Percentiles rank a stretch among this genome's conserved stretches.
Conservation (phyloP, 108 stramenopile genomes). For the Conticribra weissflogii region DNA sequence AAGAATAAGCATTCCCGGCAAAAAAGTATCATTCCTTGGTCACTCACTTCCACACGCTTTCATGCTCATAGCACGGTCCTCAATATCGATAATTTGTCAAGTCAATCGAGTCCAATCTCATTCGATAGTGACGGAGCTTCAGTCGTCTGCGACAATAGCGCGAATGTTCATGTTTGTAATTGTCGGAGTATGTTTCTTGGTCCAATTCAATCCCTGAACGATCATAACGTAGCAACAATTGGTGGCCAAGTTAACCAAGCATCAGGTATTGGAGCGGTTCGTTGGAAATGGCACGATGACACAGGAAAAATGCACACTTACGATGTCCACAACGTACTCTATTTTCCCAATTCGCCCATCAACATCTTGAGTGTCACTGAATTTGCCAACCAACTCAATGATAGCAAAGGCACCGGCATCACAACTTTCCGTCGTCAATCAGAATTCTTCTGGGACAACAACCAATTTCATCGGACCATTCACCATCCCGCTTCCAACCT, state of each 20-base stretch:
- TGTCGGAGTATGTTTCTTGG: neutral
- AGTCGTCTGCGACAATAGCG: conserved; percentile 9
- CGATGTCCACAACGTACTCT: neutral
- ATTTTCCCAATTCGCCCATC: conserved; percentile 2
- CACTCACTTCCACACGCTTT: no score
- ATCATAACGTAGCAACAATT: conserved; percentile 1
- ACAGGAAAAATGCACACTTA: neutral
- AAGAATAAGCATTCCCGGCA: no score
- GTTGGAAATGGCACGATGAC: conserved; percentile 3
- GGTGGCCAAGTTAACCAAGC: neutral
- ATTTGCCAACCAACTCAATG: no score
- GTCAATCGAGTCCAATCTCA: neutral
- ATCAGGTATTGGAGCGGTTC: conserved; percentile 1
- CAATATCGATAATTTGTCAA: neutral
- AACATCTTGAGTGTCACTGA: conserved; percentile 8
- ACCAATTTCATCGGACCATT: neutral
- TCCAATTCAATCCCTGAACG: neutral
- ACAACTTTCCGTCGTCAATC: neutral
- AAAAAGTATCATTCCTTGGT: no score
- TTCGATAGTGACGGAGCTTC: conserved; percentile 4
- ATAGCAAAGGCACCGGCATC: no score
- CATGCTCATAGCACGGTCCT: no score
- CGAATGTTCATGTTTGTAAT: conserved; percentile 14
- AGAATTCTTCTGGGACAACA: neutral
- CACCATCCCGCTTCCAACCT: conserved; percentile 6